Evolutionary conservation across 345 rosid genomes (phyloP), one percentile per base, ranked within the genome.

Genomic region (Leavenworthia alabamica): DNA sequence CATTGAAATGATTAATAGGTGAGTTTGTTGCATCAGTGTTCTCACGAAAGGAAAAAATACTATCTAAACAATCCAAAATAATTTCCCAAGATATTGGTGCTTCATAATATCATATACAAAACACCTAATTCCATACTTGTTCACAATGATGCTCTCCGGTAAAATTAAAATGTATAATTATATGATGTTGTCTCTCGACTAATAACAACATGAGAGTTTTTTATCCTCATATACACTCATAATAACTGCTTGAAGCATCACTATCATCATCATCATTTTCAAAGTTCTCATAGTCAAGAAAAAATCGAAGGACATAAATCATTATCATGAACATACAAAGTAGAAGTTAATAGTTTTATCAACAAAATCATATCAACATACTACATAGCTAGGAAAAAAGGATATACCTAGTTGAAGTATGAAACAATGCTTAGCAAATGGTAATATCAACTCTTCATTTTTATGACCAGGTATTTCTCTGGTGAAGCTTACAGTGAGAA

Each of bases 401-500:
- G 3, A 17, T 32, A 55, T 66, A 92, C 98, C 96, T 79, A 24
- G 96, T 78, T 32, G 93, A 81, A 19, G 89, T 59, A 79, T 92
- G 96, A 64, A 89, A 92, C 66, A 96, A 89, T 0, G 96, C 96
- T 60, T 51, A 78, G 72, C 98, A 92, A 68, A 92, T 83, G 3
- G 97, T 86, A 82, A 89, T 83, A 14, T 94, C 86, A 19, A 96
- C 86, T 78, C 93, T 85, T 86, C 93, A 64, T 92, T 81, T 70
- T 81, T 82, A 54, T 89, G 81, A 77, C 98, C 98, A 92, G 17
- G 85, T 84, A 74, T 82, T 86, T 72, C 81, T 85, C 55, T 88
- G 68, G 40, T 81, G 95, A 67, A 89, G 88, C 64, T 81, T 91
- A 27, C 96, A 83, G 8, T 89, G 66, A 0, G 87, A 82, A 54